Evolutionary conservation across 768 basidiomycete genomes (phyloP), one percentile per base, ranked within the genome.

Genomic region (Amanita rimosa): DNA sequence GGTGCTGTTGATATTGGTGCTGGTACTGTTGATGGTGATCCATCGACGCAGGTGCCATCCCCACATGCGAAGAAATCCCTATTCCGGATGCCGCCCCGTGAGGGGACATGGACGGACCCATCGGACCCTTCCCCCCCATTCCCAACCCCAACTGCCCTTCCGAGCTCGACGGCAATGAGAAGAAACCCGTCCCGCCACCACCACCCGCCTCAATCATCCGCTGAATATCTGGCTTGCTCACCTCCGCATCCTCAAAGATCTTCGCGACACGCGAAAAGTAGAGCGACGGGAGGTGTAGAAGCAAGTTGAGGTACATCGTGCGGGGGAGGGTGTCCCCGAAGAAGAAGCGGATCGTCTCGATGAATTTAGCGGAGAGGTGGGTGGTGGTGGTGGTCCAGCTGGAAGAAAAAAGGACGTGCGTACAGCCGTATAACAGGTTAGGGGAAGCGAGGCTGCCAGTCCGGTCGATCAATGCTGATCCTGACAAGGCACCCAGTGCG

Each of bases 231-330:
- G 80, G 83, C 52, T 72, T 72, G 58, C 84, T 85, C 44, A 90
- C 74, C 47, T 89, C 81, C 2, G 86, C 85, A 49, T 86, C 84
- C 55, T 83, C 75, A 53, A 87, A 88, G 22, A 89, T 75, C 42
- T 77, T 73, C 2, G 83, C 76, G 19, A 90, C 87, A 2, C 87
- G 79, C 2, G 81, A 75, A 62, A 88, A 90, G 58, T 90, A 90
- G 56, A 88, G 68, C 0, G 82, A 75, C 1, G 87, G 88, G n/a
- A 90, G 72, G 13, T 79, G 74, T 14, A 89, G 70, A 6, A 89
- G 74, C 36, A 69, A 46, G 54, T 70, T 64, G 37, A 73, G 65
- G 51, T 72, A 73, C 4, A 31, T 4, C 31, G 31, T 31, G 13
- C 41, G 41, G 6, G 44, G 44, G 17, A 45, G 16, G 14, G 44